These are phyloP conservation scores for Echria macrotheca DNA, from an alignment of 495 filamentous ascomycete genomes.

Conservation along the genomic window DNA sequence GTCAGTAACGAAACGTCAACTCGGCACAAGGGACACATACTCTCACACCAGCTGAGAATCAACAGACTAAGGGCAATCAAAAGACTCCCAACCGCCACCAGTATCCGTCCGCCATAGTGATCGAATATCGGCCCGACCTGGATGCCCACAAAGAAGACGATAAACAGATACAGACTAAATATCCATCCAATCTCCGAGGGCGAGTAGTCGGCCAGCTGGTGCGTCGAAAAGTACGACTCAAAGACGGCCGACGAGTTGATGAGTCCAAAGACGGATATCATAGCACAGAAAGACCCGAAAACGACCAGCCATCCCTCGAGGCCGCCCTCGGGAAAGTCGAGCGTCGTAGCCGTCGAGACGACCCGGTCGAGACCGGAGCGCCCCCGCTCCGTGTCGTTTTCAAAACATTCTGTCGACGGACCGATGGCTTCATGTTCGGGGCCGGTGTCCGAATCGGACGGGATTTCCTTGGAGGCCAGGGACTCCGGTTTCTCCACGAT, in stretches of 20 bases:
- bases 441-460: conserved; percentile 5
- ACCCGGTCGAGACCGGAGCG: conserved; percentile 1
- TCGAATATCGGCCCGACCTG: conserved; percentile 67
- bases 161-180: conserved; percentile 55
- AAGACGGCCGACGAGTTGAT: conserved; percentile 59
- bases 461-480: conserved; percentile 2
- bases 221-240: conserved; percentile 55
- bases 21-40: conserved; percentile 18
- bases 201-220: conserved; percentile 52
- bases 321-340: conserved; percentile 58
- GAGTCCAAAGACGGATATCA: conserved; percentile 60
- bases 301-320: conserved; percentile 56
- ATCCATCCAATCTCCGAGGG: conserved; percentile 61
- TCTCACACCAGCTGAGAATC: conserved; percentile 44
- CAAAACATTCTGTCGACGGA: not conserved
- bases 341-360: conserved; percentile 15
- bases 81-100: conserved; percentile 48
- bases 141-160: conserved; percentile 59
- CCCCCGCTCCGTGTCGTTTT: conserved; percentile 3
- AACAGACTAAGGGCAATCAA: conserved; percentile 51
- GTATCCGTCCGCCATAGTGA: conserved; percentile 49
- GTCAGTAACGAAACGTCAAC: conserved; percentile 5
- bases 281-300: conserved; percentile 53
- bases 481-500: conserved; percentile 2
- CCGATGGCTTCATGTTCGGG: conserved; percentile 1